Evolutionary conservation across 1,284 basidiomycete species (phyloP).

Genomic region (Phellopilus nigrolimitatus): DNA sequence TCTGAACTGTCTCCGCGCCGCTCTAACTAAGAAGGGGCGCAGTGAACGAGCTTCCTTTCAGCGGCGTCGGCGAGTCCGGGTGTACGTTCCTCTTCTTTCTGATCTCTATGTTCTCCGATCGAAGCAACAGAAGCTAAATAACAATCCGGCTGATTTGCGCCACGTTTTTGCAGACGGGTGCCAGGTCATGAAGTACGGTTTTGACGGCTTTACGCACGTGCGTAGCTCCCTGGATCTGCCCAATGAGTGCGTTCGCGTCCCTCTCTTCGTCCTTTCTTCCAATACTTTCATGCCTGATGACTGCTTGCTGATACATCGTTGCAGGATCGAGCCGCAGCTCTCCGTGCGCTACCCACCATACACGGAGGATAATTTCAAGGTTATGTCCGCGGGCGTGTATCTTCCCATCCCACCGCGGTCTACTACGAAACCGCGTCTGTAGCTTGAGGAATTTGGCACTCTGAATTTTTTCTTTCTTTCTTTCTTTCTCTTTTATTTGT

Average conservation of each 20-base stretch:
- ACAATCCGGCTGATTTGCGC: background rate
- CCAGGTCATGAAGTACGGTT: conserved; percentile 28
- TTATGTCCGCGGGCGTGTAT: conserved; percentile 13
- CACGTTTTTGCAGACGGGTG: conserved; percentile 25
- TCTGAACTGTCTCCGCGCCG: background rate
- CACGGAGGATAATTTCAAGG: conserved; percentile 21
- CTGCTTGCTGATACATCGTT: background rate
- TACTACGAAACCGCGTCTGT: too few relatives aligned
- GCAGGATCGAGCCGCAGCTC: conserved; percentile 24
- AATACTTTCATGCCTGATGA: conserved; percentile 1
- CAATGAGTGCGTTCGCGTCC: conserved; percentile 4
- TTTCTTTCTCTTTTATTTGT: too few relatives aligned
- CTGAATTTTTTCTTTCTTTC: too few relatives aligned
- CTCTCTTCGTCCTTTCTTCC: conserved; percentile 21
- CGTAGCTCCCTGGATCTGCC: conserved; percentile 29
- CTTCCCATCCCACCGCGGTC: conserved; percentile 17
- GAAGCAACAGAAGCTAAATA: background rate
- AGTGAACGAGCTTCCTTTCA: conserved; percentile 27
- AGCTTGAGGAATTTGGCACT: too few relatives aligned
- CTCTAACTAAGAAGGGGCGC: conserved; percentile 5
- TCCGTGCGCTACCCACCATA: conserved; percentile 26
- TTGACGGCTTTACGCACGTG: conserved; percentile 31
- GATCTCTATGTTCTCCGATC: background rate
- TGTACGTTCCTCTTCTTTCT: conserved; percentile 23
- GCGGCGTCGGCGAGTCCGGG: conserved; percentile 30